These are phyloP conservation scores for Umbelopsis sp. DNA, from an alignment of 192 early-diverging fungal genomes.

Conservation along the genomic window DNA sequence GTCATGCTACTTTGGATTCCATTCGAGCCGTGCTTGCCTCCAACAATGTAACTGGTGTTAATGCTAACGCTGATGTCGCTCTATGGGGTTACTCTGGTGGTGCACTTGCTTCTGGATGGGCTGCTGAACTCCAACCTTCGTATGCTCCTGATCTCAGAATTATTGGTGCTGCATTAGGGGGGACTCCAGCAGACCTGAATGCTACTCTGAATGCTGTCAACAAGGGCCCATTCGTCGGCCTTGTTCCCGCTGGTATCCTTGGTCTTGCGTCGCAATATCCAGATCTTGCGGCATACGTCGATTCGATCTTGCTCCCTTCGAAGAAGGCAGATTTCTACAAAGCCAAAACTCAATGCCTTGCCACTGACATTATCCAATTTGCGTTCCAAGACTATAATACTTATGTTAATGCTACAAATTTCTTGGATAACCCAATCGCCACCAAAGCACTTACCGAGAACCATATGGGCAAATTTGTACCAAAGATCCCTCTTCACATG, in stretches of 20 bases:
- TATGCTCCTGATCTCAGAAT: conserved; percentile 21
- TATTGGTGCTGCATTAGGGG: conserved; percentile 22
- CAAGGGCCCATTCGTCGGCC: conserved; percentile 6
- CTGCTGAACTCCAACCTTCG: conserved; percentile 12
- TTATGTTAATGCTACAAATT: not conserved
- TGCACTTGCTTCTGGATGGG: conserved; percentile 18
- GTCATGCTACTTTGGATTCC: conserved; percentile 15
- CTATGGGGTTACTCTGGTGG: conserved; percentile 23
- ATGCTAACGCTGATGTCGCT: not conserved
- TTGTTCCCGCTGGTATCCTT: conserved; percentile 7
- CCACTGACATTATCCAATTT: not conserved
- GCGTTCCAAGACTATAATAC: not conserved
- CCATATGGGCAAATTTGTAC: conserved; percentile 5
- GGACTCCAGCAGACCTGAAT: conserved; percentile 22
- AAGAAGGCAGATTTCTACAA: conserved; percentile 17
- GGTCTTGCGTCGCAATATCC: conserved; percentile 14
- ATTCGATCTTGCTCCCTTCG: conserved; percentile 16
- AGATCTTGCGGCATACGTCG: not conserved
- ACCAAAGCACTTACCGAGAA: conserved; percentile 7
- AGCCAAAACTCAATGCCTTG: conserved; percentile 2
- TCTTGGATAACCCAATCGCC: conserved; percentile 2
- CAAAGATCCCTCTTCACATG: conserved; percentile 21
- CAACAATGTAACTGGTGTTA: conserved; percentile 10
- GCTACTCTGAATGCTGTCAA: conserved; percentile 19
- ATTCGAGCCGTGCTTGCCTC: conserved; percentile 4